These are phyloP conservation scores for Acephala macrosclerotiorum DNA, from an alignment of 2,329 filamentous ascomycete species.

Conservation along the genomic window DNA sequence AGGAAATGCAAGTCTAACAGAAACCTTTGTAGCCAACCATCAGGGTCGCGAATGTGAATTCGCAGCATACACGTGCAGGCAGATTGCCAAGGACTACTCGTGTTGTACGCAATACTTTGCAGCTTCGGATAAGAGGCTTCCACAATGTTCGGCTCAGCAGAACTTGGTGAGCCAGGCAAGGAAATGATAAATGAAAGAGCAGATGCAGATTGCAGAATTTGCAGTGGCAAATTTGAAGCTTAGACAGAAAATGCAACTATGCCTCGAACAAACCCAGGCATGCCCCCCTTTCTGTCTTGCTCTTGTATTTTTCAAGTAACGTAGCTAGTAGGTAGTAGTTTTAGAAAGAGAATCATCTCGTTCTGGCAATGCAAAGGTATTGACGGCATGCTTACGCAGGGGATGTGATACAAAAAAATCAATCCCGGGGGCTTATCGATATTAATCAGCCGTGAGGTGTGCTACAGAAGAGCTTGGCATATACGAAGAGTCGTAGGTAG, in stretches of 20 bases:
- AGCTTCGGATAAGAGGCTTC: not conserved
- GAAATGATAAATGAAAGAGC: not conserved
- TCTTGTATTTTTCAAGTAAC: not conserved
- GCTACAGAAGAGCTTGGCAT: not conserved
- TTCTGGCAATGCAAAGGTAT: not conserved
- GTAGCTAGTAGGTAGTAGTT: not conserved
- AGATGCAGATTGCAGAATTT: not conserved
- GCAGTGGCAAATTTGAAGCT: not conserved
- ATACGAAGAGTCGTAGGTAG: not conserved
- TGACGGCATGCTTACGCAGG: slow-evolving; percentile 6
- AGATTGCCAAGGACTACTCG: too few species aligned
- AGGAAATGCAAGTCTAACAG: too few species aligned
- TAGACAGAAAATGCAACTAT: not conserved
- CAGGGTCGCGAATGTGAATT: too few species aligned
- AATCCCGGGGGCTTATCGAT: slow-evolving; percentile 7
- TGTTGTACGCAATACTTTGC: too few species aligned
- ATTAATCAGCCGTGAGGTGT: not conserved
- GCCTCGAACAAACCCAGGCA: not conserved
- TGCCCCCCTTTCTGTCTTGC: not conserved
- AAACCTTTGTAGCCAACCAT: too few species aligned
- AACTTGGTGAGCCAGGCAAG: not conserved
- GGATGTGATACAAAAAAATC: slow-evolving; percentile 2
- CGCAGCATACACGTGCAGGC: too few species aligned
- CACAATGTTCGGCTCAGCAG: not conserved
- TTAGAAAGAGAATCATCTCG: not conserved